Conservation (phyloP, 306 rosid genomes). For the Delonix regia region DNA sequence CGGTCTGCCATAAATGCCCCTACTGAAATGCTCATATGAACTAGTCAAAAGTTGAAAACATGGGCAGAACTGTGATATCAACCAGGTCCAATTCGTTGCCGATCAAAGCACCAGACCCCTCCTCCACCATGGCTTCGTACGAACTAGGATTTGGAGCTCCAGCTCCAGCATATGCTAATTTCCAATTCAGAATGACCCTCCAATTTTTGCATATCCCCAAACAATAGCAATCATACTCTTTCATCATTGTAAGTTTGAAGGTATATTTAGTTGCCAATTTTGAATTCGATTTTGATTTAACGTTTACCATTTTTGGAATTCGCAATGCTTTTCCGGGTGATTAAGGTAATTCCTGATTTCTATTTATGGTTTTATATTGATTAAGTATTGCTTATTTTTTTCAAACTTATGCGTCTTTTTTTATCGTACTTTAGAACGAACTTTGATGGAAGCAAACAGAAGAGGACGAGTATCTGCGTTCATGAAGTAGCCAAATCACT, state of each 20-base stretch:
- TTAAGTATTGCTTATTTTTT: slow-evolving; percentile 39
- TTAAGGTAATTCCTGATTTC: slow-evolving; percentile 19
- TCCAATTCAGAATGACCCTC: slow-evolving; percentile 33
- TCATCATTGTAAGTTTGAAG: slow-evolving; percentile 42
- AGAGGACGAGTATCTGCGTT: slow-evolving; percentile 22
- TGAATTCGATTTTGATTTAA: slow-evolving; percentile 29
- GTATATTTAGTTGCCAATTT: slow-evolving; percentile 32
- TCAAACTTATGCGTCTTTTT: not conserved
- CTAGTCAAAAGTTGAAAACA: not conserved
- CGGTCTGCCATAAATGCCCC: slow-evolving; percentile 35
- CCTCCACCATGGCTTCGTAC: slow-evolving; percentile 66
- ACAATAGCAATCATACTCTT: slow-evolving; percentile 21
- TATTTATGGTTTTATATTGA: slow-evolving; percentile 28
- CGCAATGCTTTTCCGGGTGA: slow-evolving; percentile 14
- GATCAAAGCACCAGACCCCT: slow-evolving; percentile 72
- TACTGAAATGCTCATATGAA: not conserved
- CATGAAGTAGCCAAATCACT: slow-evolving; percentile 11
- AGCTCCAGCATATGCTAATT: slow-evolving; percentile 32
- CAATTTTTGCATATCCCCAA: slow-evolving; percentile 16
- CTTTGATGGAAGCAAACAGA: slow-evolving; percentile 29
- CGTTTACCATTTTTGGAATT: slow-evolving; percentile 56
- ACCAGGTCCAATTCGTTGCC: slow-evolving; percentile 49
- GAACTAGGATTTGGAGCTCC: slow-evolving; percentile 74
- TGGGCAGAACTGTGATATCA: slow-evolving; percentile 53
- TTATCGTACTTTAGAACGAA: slow-evolving; percentile 21